phyloP scores from a whole-genome alignment of 768 basidiomycete genomes.

The Hygrophorus pudorinus region DNA sequence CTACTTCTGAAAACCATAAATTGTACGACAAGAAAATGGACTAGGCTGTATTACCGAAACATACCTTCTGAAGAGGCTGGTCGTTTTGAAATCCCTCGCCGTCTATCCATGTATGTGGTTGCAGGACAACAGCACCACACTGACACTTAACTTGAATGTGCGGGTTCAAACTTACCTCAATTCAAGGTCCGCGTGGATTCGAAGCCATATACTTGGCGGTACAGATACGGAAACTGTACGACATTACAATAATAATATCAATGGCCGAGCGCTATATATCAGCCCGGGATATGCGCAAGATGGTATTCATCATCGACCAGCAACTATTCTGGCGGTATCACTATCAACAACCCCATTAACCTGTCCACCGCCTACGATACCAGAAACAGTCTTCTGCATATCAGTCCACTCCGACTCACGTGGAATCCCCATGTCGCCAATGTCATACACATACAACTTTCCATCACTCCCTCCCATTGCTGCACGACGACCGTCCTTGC shows the following conservation, averaged over 20 bases:
- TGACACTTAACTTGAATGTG: too few species aligned
- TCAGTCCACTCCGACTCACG: constrained; percentile 92
- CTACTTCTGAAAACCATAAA: constrained; percentile 44
- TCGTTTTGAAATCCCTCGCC: constrained; percentile 48
- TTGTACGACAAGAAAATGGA: constrained; percentile 12
- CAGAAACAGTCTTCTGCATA: constrained; percentile 77
- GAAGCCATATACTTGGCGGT: too few species aligned
- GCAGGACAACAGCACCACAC: too few species aligned
- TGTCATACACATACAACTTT: constrained; percentile 86
- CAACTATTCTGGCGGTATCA: constrained; percentile 19
- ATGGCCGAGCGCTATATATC: too few species aligned
- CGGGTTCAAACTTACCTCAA: too few species aligned
- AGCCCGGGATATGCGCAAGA: too few species aligned
- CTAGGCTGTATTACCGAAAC: constrained; percentile 10
- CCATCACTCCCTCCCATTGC: constrained; percentile 92
- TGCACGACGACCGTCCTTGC: constrained; percentile 82
- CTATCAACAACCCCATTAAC: constrained; percentile 30
- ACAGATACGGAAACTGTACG: background rate
- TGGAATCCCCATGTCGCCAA: constrained; percentile 84
- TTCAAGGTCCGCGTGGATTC: too few species aligned
- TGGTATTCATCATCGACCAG: constrained; percentile 21
- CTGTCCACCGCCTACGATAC: constrained; percentile 52
- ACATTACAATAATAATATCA: too few species aligned
- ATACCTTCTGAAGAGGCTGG: constrained; percentile 73
- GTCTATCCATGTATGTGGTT: constrained; percentile 45